These are phyloP conservation scores for Mediolabrus comicus DNA, from an alignment of 108 stramenopile species.

Conservation along the genomic window DNA sequence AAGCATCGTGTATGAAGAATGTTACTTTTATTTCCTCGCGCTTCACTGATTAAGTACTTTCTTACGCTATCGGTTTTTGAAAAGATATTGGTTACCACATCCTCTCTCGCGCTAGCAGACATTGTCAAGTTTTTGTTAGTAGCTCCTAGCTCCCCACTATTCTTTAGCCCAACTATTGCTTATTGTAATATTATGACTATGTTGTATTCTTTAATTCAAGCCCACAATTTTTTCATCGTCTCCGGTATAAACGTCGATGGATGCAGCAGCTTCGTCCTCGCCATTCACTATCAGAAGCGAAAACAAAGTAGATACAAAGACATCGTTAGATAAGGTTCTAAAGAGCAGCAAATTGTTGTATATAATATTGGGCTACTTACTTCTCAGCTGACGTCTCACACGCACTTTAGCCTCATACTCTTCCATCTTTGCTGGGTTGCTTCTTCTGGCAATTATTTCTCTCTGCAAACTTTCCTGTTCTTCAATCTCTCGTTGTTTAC, in stretches of 20 bases:
- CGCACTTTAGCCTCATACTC: conserved; percentile 23
- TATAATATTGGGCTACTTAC: background rate
- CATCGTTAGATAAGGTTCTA: too few species aligned
- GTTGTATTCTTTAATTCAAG: conserved; percentile 4
- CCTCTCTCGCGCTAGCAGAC: too few species aligned
- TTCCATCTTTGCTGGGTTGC: conserved; percentile 22
- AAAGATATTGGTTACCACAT: too few species aligned
- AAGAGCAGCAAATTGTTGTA: too few species aligned
- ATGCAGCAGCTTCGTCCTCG: conserved; percentile 8
- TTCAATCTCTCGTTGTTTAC: conserved; percentile 35
- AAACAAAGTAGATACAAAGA: background rate
- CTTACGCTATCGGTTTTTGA: too few species aligned
- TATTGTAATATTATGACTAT: too few species aligned
- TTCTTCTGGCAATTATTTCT: conserved; percentile 54
- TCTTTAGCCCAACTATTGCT: too few species aligned
- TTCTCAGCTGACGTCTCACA: conserved; percentile 16
- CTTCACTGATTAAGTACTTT: too few species aligned
- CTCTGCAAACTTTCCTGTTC: conserved; percentile 52
- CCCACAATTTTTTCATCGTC: conserved; percentile 9
- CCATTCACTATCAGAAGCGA: conserved; percentile 10
- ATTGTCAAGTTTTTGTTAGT: too few species aligned
- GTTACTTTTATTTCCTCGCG: background rate
- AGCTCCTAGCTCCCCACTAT: too few species aligned
- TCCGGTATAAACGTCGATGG: conserved; percentile 1
- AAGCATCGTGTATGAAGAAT: background rate